Evolutionary conservation across 2,329 filamentous ascomycete genomes (phyloP), one percentile per base, ranked within the genome.

Genomic region (Rugonectria rugulosa): DNA sequence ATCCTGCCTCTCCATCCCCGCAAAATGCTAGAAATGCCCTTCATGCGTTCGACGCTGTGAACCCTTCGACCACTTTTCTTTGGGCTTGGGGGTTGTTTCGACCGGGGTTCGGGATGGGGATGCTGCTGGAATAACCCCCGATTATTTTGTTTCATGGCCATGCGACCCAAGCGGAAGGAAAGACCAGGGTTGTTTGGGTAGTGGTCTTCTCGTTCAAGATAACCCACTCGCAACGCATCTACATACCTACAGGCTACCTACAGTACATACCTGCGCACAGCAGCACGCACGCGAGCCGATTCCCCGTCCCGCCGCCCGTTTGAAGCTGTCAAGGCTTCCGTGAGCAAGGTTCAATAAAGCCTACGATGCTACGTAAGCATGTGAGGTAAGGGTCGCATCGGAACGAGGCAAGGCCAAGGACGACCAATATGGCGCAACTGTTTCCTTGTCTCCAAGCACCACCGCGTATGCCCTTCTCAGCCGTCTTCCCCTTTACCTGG

Each of bases 71-170:
- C n/a, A n/a, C n/a, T n/a, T n/a, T n/a, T n/a, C 34, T 44, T 51
- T 50, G 41, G 46, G 40, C 34, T 47, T 47, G 52, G 44, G 46
- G 53, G 41, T 36, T 50, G 53, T 56, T 56, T 56, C 46, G 53
- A 46, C 53, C 3, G 29, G 37, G 19, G 46, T 32, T 5, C 12
- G 41, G 41, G n/a, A 21, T 19, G 19, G 38, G 32, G 17, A n/a
- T n/a, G n/a, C n/a, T n/a, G n/a, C n/a, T n/a, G n/a, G n/a, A n/a
- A n/a, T n/a, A 7, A 21, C 31, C 34, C 44, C 53, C 44, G 62
- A 58, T n/a, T 43, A 52, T 45, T 56, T 65, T 67, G 64, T 66
- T 66, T 66, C 64, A 66, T 63, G 52, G 58, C 60, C 64, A 67
- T 63, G 57, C n/a, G n/a, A n/a, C n/a, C n/a, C n/a, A n/a, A n/a